Percentiles rank a stretch among this genome's conserved stretches.
Conservation (phyloP, 2,329 filamentous ascomycete genomes). For the Nannizzia gypsea region DNA sequence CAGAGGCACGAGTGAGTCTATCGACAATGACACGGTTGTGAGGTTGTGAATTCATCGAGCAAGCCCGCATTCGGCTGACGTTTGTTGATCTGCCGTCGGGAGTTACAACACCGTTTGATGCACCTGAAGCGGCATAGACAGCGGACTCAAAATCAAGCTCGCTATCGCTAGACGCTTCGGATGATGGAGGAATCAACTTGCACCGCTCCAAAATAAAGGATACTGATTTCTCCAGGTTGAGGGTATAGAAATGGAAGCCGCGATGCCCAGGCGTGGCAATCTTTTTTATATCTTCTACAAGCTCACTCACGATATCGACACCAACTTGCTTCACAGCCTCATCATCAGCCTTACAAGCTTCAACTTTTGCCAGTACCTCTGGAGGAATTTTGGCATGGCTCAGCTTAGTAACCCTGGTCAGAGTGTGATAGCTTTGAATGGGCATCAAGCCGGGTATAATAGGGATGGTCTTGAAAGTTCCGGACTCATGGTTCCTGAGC, state of each 20-base stretch:
- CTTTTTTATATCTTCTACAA: conserved; percentile 65
- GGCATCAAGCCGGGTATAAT: conserved; percentile 96
- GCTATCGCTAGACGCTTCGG: conserved; percentile 32
- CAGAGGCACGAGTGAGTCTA: conserved; percentile 30
- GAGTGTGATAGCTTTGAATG: conserved; percentile 92
- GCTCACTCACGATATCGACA: conserved; percentile 60
- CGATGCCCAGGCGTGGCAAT: conserved; percentile 49
- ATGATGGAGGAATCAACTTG: conserved; percentile 57
- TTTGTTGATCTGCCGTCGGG: conserved; percentile 24
- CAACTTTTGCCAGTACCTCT: conserved; percentile 52
- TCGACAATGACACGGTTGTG: conserved; percentile 80
- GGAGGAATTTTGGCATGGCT: conserved; percentile 76
- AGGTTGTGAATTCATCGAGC: conserved; percentile 70
- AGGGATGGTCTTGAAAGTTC: conserved; percentile 70
- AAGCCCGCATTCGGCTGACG: conserved; percentile 47
- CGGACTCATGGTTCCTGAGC: conserved; percentile 69
- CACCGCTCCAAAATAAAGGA: conserved; percentile 83
- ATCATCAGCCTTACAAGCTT: conserved; percentile 36
- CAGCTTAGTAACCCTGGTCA: conserved; percentile 85
- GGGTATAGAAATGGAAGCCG: conserved; percentile 94
- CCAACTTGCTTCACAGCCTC: conserved; percentile 38
- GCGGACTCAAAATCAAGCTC: conserved; percentile 34
- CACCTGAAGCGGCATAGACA: conserved; percentile 24
- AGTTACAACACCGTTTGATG: conserved; percentile 18
- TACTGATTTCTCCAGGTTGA: conserved; percentile 93